Conservation (phyloP, 257 asterid genomes). For the Handroanthus guayacan region DNA sequence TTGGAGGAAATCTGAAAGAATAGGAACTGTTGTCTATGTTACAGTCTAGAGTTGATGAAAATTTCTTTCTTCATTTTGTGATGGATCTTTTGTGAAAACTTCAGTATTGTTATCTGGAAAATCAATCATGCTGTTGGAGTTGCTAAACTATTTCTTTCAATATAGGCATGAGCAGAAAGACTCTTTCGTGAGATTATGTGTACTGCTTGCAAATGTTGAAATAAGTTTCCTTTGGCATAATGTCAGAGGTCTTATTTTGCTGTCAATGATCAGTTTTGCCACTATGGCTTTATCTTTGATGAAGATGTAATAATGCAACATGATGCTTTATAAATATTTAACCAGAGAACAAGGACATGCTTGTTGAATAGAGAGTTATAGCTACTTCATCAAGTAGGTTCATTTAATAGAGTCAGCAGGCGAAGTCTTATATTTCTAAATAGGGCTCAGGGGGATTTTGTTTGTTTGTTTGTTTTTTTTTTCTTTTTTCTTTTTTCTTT, state of each 20-base stretch:
- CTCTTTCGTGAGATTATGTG: slow-evolving; percentile 12
- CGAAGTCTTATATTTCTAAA: neutral
- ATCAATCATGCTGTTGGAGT: neutral
- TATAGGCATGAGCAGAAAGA: neutral
- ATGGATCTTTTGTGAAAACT: slow-evolving; percentile 1
- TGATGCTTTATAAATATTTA: neutral
- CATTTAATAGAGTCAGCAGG: slow-evolving; percentile 5
- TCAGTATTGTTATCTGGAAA: neutral
- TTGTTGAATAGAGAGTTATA: slow-evolving; percentile 1
- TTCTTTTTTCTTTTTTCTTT: too few species aligned
- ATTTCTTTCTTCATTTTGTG: neutral
- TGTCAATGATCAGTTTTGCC: neutral
- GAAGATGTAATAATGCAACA: neutral
- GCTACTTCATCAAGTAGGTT: neutral
- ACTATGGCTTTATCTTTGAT: neutral
- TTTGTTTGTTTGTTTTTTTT: too few species aligned
- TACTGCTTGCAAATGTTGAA: slow-evolving; percentile 11
- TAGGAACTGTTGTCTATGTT: neutral
- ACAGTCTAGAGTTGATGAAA: neutral
- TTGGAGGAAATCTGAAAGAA: neutral
- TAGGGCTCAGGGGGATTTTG: too few species aligned
- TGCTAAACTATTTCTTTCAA: neutral
- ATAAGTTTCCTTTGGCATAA: neutral
- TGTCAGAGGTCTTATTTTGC: slow-evolving; percentile 3
- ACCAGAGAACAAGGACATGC: neutral